phyloP scores from a whole-genome alignment of 148 eudicot genomes.

The Chenopodium formosanum region DNA sequence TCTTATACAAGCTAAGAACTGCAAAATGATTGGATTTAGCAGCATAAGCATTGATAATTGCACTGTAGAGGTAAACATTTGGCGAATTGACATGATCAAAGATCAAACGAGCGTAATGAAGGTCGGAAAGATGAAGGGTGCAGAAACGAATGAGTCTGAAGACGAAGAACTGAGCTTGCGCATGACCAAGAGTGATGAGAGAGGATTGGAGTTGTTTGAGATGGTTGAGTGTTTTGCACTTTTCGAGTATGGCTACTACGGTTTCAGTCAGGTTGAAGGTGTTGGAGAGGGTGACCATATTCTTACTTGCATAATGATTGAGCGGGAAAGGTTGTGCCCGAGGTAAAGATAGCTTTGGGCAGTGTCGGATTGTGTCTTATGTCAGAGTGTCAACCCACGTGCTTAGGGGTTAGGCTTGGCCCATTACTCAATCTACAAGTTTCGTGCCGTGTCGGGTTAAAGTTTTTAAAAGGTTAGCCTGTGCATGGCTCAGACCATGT shows the following conservation, averaged over 20 bases:
- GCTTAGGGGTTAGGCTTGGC: no score
- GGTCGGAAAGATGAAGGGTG: constrained; percentile 40
- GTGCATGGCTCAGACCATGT: no score
- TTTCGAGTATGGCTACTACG: constrained; percentile 16
- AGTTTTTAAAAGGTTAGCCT: no score
- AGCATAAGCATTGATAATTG: constrained; percentile 63
- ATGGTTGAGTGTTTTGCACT: constrained; percentile 40
- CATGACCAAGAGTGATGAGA: constrained; percentile 57
- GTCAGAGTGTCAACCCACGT: no score
- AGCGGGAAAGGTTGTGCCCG: no score
- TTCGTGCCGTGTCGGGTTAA: no score
- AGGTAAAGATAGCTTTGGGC: no score
- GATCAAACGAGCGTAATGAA: constrained; percentile 53
- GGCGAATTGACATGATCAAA: constrained; percentile 47
- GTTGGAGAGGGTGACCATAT: constrained; percentile 13
- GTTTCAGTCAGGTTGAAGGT: constrained; percentile 5
- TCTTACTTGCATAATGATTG: neutral
- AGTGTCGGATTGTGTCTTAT: no score
- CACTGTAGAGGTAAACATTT: constrained; percentile 64
- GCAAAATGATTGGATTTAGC: constrained; percentile 35
- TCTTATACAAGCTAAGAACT: constrained; percentile 37
- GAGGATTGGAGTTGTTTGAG: constrained; percentile 61
- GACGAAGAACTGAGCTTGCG: constrained; percentile 51
- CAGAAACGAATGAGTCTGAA: constrained; percentile 70
- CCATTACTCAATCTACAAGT: no score